Evolutionary conservation across 2,329 filamentous ascomycete genomes (phyloP).

Genomic region (Fusarium sacchari): DNA sequence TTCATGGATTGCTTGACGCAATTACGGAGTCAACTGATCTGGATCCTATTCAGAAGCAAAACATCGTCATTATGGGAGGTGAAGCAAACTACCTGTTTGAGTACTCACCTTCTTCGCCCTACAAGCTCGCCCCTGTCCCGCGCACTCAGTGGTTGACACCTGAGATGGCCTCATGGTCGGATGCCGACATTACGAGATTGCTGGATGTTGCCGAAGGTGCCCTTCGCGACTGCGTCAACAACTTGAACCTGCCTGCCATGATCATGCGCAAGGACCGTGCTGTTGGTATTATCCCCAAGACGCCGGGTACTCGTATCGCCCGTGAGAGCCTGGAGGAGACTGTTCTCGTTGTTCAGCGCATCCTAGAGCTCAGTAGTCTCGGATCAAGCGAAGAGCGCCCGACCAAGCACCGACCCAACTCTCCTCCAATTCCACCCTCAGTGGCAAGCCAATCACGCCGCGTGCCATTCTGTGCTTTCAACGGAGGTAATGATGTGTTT

Average conservation of each 20-base stretch:
- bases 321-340: conserved; percentile 95
- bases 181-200: conserved; percentile 80
- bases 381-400: conserved; percentile 46
- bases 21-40: conserved; percentile 70
- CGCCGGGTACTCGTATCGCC: conserved; percentile 73
- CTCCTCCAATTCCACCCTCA: conserved; percentile 27
- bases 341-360: conserved; percentile 92
- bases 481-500: conserved; percentile 96
- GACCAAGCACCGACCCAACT: conserved; percentile 35
- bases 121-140: conserved; percentile 75
- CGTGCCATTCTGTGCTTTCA: conserved; percentile 97
- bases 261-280: conserved; percentile 90
- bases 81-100: conserved; percentile 96
- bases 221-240: conserved; percentile 81
- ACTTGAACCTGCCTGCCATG: conserved; percentile 80
- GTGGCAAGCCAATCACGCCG: conserved; percentile 40
- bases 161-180: conserved; percentile 81
- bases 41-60: conserved; percentile 74
- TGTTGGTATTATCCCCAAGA: conserved; percentile 78
- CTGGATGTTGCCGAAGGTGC: conserved; percentile 90
- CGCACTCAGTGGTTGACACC: conserved; percentile 77
- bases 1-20: conserved; percentile 87
- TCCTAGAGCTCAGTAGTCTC: conserved; percentile 81
- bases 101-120: conserved; percentile 71
- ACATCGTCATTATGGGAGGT: conserved; percentile 91